Conservation (phyloP, 1,284 basidiomycete species). For the Cryptococcus amylolentus region DNA sequence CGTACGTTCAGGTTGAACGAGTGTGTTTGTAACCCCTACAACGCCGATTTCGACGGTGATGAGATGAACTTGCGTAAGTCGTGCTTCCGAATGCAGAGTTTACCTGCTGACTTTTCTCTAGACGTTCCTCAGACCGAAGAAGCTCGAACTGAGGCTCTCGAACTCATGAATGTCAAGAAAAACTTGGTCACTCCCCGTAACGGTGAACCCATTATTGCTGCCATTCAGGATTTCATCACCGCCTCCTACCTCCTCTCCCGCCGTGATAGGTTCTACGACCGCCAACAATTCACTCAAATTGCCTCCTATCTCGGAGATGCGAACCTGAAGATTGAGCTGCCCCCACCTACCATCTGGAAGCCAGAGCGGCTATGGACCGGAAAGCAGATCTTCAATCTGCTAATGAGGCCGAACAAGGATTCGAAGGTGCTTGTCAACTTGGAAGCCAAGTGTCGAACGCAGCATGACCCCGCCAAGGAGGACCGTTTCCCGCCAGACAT, state of each 20-base stretch:
- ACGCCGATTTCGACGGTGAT: conserved; percentile 99
- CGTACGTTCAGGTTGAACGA: conserved; percentile 96
- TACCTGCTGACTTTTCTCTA: conserved; percentile 51
- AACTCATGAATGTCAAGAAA: conserved; percentile 96
- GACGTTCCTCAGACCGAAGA: conserved; percentile 99
- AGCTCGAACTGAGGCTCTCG: conserved; percentile 92
- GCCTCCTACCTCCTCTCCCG: conserved; percentile 93
- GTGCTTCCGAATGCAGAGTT: not conserved
- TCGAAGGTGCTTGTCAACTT: conserved; percentile 88
- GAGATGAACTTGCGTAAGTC: conserved; percentile 97
- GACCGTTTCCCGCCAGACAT: conserved; percentile 64
- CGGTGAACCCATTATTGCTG: conserved; percentile 96
- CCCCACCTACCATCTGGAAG: conserved; percentile 91
- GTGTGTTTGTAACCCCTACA: conserved; percentile 99
- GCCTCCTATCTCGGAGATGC: conserved; percentile 94
- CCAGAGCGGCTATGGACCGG: conserved; percentile 94
- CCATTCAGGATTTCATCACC: conserved; percentile 98
- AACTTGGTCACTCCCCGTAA: conserved; percentile 97
- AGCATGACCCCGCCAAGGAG: conserved; percentile 68
- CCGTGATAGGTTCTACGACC: conserved; percentile 89
- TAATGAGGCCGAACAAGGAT: conserved; percentile 89
- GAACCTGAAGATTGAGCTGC: conserved; percentile 87
- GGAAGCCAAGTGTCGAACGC: conserved; percentile 92
- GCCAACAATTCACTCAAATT: conserved; percentile 92
- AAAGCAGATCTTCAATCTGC: conserved; percentile 94